Base-by-base conservation (phyloP, 352 stramenopile genomes). In the Phytopythium cucurbitacearum region DNA sequence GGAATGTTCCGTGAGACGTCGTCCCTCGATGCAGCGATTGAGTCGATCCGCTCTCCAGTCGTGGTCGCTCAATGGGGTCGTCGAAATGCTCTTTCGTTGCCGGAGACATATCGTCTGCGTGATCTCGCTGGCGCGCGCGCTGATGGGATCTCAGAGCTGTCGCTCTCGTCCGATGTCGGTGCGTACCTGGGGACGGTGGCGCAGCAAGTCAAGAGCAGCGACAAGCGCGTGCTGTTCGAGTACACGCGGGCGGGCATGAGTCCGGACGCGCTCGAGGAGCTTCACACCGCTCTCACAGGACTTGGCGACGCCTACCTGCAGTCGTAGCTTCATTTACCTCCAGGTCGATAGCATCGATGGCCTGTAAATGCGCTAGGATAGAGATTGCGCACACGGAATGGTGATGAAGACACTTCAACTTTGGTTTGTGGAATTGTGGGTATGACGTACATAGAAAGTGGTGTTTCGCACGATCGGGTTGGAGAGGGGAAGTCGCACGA, bases 171-270 rank as follows among this genome's bases (percentile, higher is more conserved):
- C 33, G 43, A 50, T 28, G 61, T 79, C 10, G 76, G 74, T 11
- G 36, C 59, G 6, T 91, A 84, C 41, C 51, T 94, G n/a, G 52
- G 33, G 3, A 41, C 57, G 16, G 52, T 87, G 32, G 73, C 67
- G 34, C 62, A 64, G 34, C 64, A 59, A 21, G 65, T 70, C 7
- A 54, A 63, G 37, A 63, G 51, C 36, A 76, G 49, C 15, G 76
- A 91, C 58, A 76, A 73, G 21, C 77, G 84, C 34, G 74, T 88
- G 5, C 52, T 89, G 35, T 87, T 85, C 58, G 80, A 94, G 57
- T 94, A 86, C 47, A 85, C 71, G 10, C 67, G 78, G 47, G 65
- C 73, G 6, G 84, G 84, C 4, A 91, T 94, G 84, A 86, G 70
- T 57, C 58, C 71, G 0, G 84, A 94, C 45, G 84, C 76, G 1